Base-by-base conservation (phyloP, 2,329 filamentous ascomycete genomes). In the Phyllosticta citrichinensis region DNA sequence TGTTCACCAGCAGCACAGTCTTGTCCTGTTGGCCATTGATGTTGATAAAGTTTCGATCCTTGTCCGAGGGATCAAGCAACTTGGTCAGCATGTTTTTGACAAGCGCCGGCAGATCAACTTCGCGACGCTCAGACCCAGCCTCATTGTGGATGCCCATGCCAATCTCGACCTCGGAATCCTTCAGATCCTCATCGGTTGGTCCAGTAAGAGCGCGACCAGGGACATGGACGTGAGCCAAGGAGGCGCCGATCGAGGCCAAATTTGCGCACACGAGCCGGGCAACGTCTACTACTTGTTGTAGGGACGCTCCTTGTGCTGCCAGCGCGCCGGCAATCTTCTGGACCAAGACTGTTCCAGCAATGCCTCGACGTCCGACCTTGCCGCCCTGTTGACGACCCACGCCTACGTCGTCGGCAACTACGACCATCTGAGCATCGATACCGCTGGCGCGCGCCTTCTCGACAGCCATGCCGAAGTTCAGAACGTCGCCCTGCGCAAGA, bases 401-500 rank as follows among this genome's bases (percentile, higher is more conserved):
- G 52, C 92, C 91, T 2, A 92, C 91, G 73, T 97, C 93, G 69
- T 97, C 93, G 5, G 87, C 91, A 8, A 97, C 90, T 9, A 96
- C 88, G 10, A 96, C 85, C 87, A 97, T 96, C 71, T 96, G 89
- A 0, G 89, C 88, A 19, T 85, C 76, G 24, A 91, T 75, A 0
- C 91, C 92, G 0, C 85, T 83, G 1, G 91, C 91, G 62, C 88
- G 87, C 17, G 91, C 91, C 77, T 96, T 96, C 74, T 97, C 93
- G 9, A 94, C 89, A 0, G 87, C 92, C 82, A 97, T 87, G 60
- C 91, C 92, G 71, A 97, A 97, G 76, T 96, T 95, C 66, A 97
- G 81, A 59, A 96, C 73, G 63, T 80, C 78, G 2, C 78, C 78
- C 33, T 64, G 35, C 27, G 27, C 27, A 6, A 30, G 6, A 30